A percentile compares a stretch with the other conserved stretches of the same genome.
phyloP scores from a whole-genome alignment of 495 filamentous ascomycete genomes.

The Annulohypoxylon moriforme region DNA sequence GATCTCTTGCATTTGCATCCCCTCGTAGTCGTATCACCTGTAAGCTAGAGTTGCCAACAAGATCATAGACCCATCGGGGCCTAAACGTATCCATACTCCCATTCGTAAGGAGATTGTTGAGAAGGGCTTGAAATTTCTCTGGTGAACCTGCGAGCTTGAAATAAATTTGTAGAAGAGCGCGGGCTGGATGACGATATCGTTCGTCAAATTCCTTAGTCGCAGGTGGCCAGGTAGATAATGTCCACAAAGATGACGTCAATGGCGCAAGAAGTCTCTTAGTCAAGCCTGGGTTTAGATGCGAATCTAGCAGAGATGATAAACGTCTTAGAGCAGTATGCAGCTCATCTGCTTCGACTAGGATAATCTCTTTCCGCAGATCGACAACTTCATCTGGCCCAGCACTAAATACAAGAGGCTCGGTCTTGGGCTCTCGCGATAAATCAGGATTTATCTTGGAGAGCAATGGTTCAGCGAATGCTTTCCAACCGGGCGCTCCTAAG shows the following conservation, averaged over 20 bases:
- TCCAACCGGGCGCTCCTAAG: constrained; percentile 73
- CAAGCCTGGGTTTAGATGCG: constrained; percentile 80
- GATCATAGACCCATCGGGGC: constrained; percentile 54
- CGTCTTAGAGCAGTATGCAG: constrained; percentile 65
- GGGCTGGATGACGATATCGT: constrained; percentile 53
- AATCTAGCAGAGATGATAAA: constrained; percentile 66
- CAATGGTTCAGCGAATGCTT: constrained; percentile 73
- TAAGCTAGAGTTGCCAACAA: constrained; percentile 39
- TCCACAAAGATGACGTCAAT: constrained; percentile 76
- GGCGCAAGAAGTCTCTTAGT: constrained; percentile 74
- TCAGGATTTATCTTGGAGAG: constrained; percentile 70
- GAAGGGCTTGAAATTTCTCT: constrained; percentile 54
- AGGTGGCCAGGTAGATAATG: constrained; percentile 66
- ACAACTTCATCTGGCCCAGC: constrained; percentile 49
- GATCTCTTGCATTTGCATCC: background rate
- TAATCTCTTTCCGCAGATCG: constrained; percentile 53
- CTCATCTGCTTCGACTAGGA: constrained; percentile 57
- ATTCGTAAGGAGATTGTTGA: constrained; percentile 55
- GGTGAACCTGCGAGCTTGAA: constrained; percentile 59
- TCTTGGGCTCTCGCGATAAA: constrained; percentile 38
- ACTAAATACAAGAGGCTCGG: constrained; percentile 31
- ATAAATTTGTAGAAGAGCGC: constrained; percentile 57
- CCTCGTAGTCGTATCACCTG: constrained; percentile 39
- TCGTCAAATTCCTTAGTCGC: constrained; percentile 38
- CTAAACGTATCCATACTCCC: constrained; percentile 48